Percentiles rank a stretch among this genome's conserved stretches.
These are phyloP conservation scores for Rhytidiadelphus loreus DNA, from an alignment of 225 moss, liverwort and hornwort species.

Conservation along the genomic window DNA sequence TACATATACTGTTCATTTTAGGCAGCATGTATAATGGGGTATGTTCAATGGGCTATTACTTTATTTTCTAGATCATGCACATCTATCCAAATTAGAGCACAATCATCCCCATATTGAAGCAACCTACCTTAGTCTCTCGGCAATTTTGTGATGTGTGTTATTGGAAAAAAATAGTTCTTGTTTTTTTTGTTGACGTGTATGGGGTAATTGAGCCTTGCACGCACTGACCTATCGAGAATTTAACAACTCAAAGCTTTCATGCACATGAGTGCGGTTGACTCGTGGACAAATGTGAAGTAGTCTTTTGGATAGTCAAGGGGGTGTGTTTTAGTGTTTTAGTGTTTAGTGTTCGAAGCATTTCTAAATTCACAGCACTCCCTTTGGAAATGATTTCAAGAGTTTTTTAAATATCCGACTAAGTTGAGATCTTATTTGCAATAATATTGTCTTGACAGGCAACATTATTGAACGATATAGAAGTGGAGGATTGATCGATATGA, in stretches of 20 bases:
- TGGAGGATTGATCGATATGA: not conserved
- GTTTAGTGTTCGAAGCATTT: not conserved
- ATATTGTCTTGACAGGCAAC: constrained; percentile 8
- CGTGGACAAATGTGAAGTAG: not conserved
- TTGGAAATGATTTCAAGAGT: too few species aligned
- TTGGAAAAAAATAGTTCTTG: not conserved
- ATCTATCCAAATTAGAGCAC: not conserved
- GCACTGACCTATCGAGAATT: not conserved
- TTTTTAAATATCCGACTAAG: not conserved
- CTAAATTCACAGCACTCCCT: not conserved
- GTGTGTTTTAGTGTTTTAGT: too few species aligned
- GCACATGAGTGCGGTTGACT: not conserved
- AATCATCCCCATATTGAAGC: not conserved
- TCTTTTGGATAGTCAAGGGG: not conserved
- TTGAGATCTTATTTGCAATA: not conserved
- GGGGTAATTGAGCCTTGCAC: not conserved
- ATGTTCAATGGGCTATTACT: not conserved
- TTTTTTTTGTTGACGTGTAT: too few species aligned
- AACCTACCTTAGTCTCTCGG: not conserved
- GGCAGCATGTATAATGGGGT: not conserved
- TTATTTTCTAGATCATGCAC: not conserved
- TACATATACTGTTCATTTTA: not conserved
- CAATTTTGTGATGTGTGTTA: not conserved
- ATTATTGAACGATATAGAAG: not conserved
- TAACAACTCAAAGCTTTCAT: not conserved